Evolutionary conservation across 768 basidiomycete genomes (phyloP).

Genomic region (Floccularia luteovirens): DNA sequence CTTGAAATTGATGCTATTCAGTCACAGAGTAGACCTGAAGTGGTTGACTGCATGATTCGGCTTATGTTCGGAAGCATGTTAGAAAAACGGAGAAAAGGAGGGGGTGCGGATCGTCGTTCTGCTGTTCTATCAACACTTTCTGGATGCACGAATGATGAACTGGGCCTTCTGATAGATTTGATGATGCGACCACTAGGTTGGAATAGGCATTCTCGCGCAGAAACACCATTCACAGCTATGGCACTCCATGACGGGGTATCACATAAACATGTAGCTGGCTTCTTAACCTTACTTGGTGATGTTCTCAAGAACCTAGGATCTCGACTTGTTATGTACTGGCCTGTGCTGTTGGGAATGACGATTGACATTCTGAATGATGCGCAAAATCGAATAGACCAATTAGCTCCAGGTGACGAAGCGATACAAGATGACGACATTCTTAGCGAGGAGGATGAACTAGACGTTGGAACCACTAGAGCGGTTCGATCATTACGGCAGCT

Average conservation of each 20-base stretch:
- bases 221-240: slow-evolving; percentile 17
- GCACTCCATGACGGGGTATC: slow-evolving; percentile 23
- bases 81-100: slow-evolving; percentile 63
- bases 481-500: slow-evolving; percentile 68
- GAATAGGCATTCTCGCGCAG: slow-evolving; percentile 15
- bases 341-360: slow-evolving; percentile 60
- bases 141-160: slow-evolving; percentile 65
- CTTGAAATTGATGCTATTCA: slow-evolving; percentile 57
- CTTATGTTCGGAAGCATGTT: slow-evolving; percentile 86
- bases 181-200: slow-evolving; percentile 73
- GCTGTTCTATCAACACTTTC: slow-evolving; percentile 70
- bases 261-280: slow-evolving; percentile 74
- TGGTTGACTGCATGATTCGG: slow-evolving; percentile 66
- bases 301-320: slow-evolving; percentile 79
- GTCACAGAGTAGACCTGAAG: slow-evolving; percentile 47
- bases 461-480: slow-evolving; percentile 29
- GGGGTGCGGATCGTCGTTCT: slow-evolving; percentile 61
- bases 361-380: slow-evolving; percentile 60
- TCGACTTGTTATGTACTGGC: slow-evolving; percentile 64
- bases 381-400: slow-evolving; percentile 44
- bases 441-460: slow-evolving; percentile 20
- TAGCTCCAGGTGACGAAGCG: slow-evolving; percentile 21
- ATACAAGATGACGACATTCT: slow-evolving; percentile 16
- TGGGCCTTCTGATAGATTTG: slow-evolving; percentile 72
- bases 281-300: slow-evolving; percentile 77